Evolutionary conservation across 1,284 basidiomycete species (phyloP), one percentile per base, ranked within the genome.

Genomic region (Paramarasmius palmivorus): DNA sequence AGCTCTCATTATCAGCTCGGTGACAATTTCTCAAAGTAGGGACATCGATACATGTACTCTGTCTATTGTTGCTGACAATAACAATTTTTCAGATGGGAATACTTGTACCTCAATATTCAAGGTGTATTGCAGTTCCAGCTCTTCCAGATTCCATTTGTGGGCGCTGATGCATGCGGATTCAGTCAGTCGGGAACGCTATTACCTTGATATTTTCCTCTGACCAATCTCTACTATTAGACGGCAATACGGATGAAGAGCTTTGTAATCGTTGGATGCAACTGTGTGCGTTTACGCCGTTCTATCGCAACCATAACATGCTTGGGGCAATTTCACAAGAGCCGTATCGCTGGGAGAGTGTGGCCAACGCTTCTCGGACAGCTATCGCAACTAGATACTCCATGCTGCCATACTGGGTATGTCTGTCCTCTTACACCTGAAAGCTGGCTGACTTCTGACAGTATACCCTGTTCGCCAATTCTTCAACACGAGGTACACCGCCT

Each of bases 181-280:
- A 73, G 79, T 82, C 58, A 55, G 78, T 69, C 35, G 34, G n/a
- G n/a, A n/a, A n/a, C n/a, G n/a, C n/a, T n/a, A n/a, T n/a, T n/a
- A 48, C 44, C 35, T 42, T 15, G n/a, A n/a, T n/a, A n/a, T 32
- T 20, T 39, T 51, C 17, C 50, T 26, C 36, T 20, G 37, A 23
- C 32, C 26, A 14, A 47, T 52, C 57, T 50, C 57, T 53, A 50
- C 45, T 26, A 45, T 58, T 57, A 82, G 82, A 77, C 56, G 80
- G 75, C 0, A 91, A 93, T 67, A 84, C 86, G 0, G 82, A 90
- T 61, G 92, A 93, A 66, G 88, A 91, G 65, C 76, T 93, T 7
- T 90, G 89, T 66, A 87, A 85, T 56, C 79, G 90, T 20, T 93
- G 90, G 90, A 90, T 89, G 85, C 82, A 86, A 63, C 75, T 92